Conservation (phyloP, 768 basidiomycete species). For the Mycena pura region DNA sequence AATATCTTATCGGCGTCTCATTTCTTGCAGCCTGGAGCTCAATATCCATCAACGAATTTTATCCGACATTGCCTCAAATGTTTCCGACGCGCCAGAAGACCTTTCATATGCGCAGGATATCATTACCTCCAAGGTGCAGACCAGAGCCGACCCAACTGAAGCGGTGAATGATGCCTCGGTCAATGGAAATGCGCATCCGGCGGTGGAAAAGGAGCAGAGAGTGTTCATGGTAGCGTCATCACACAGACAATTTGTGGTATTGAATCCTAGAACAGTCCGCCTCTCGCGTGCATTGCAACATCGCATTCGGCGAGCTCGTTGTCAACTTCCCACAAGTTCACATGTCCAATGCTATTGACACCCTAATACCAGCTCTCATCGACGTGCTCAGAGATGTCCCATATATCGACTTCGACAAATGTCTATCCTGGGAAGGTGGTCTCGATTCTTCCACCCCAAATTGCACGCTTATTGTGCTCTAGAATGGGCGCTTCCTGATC, state of each 20-base stretch:
- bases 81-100: slow-evolving; percentile 55
- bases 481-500: slow-evolving; percentile 91
- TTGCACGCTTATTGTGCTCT: slow-evolving; percentile 2
- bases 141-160: slow-evolving; percentile 37
- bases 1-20: slow-evolving; percentile 1
- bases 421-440: slow-evolving; percentile 82
- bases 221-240: slow-evolving; percentile 66
- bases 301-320: slow-evolving; percentile 83
- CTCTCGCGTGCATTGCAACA: slow-evolving; percentile 77
- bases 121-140: slow-evolving; percentile 67
- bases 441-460: background rate
- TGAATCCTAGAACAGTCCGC: slow-evolving; percentile 54
- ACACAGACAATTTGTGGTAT: slow-evolving; percentile 4
- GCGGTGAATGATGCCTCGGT: slow-evolving; percentile 24
- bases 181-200: slow-evolving; percentile 34
- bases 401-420: slow-evolving; percentile 77
- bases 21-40: slow-evolving; percentile 66
- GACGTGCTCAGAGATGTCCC: slow-evolving; percentile 78
- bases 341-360: slow-evolving; percentile 56
- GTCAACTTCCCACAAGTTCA: slow-evolving; percentile 64
- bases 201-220: slow-evolving; percentile 37
- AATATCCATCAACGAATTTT: slow-evolving; percentile 80
- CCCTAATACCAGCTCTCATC: slow-evolving; percentile 63
- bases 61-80: slow-evolving; percentile 71
- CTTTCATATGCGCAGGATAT: slow-evolving; percentile 57